Base-by-base conservation (phyloP, 2,329 filamentous ascomycete genomes). In the Epichloe amarillans region DNA sequence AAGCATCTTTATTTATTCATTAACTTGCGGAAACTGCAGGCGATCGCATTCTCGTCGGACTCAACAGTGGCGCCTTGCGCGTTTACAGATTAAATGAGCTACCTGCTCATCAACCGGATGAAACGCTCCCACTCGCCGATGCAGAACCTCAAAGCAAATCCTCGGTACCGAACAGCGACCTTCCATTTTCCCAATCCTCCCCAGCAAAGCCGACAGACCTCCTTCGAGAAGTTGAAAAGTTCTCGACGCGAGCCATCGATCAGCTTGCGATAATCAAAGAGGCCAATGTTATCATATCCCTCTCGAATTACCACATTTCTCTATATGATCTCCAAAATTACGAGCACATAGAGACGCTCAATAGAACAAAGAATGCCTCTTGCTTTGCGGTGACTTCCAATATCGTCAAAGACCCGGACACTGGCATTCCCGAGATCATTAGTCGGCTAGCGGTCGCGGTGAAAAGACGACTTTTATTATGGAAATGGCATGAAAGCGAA, bases 401-500 rank as follows among this genome's bases (percentile, higher is more conserved):
- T 66, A 94, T 97, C 50, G 85, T 95, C 58, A 91, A 93, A 65
- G 93, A 98, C 66, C 71, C 82, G 5, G 80, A 81, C 47, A 95
- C 88, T 0, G 86, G 86, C 23, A 90, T 98, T 47, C 90, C 89
- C 1, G 88, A 91, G 58, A 94, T 98, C 51, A 90, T 97, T 56
- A 95, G 88, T 50, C 78, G 89, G 38, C 72, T 98, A 48, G 93
- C 89, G 6, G 91, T 98, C 11, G 89, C 89, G 4, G 88, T 96
- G 36, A 97, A 97, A 74, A 77, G 93, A 61, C 86, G 87, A 60
- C 74, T 98, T 49, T 66, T 97, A 54, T 69, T 96, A 50, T 98
- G 93, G 90, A 87, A 84, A 61, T 98, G 94, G 93, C 86, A 93
- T 60, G 90, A 95, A 64, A 93, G 89, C 72, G 93, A 97, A 70